Evolutionary conservation across 192 early-diverging fungal genomes (phyloP), one percentile per base, ranked within the genome.

Genomic region (Gryganskiella cystojenkinii): DNA sequence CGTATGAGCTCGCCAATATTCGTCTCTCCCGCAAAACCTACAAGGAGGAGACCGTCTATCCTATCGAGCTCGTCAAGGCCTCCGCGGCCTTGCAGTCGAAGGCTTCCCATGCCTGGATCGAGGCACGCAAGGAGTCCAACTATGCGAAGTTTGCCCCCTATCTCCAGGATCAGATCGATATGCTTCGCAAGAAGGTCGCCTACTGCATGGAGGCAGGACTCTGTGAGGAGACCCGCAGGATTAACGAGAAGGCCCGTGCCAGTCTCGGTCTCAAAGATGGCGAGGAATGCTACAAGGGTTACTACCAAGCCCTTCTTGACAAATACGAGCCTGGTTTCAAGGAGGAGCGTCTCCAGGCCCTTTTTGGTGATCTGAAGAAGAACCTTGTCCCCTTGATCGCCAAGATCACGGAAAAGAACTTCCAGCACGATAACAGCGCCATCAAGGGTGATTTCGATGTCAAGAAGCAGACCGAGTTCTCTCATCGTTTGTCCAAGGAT

Each of bases 381-480:
- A 67, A 59, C 50, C 40, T 83, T 51, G 66, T 81, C 33, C 82
- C 82, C 33, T 60, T 83, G 62, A 83, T 80, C 28, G 59, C 67
- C 51, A 72, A 73, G 64, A 81, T 81, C 58, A 74, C 62, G 24
- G 78, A 79, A 54, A 80, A 70, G 67, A 70, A 82, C 33, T 80
- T 71, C 49, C 81, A 70, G 64, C 71, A 75, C 27, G 72, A 72
- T 34, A 64, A 61, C 54, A 65, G 69, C 43, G 64, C 52, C 35
- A 54, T 71, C 43, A 6, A 47, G 37, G 51, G 64, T 22, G 57
- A 79, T 20, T 82, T 57, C 35, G 81, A 82, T 58, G 56, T 82
- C 37, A 54, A 61, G 30, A 66, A 80, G 78, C 81, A 82, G 65
- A 63, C 54, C 22, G 76, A 73, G 59, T 56, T 74, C 49, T 70